Percentiles rank a stretch among this genome's conserved stretches.
Evolutionary conservation across 2,329 filamentous ascomycete genomes (phyloP).

Genomic region (Septoria petroselini): DNA sequence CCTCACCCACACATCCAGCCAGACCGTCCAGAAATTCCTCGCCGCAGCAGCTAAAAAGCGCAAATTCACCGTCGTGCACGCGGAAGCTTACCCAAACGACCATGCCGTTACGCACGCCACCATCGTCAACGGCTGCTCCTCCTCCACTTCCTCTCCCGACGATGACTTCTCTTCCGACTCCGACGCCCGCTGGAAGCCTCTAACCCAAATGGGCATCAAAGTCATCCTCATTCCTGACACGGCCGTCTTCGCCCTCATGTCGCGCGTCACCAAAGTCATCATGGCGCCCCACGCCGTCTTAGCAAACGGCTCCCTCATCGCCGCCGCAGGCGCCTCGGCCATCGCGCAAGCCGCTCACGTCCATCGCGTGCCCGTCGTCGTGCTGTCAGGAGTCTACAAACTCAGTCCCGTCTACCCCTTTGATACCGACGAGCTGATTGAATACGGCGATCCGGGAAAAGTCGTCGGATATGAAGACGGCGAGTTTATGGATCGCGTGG

Average conservation of each 20-base stretch:
- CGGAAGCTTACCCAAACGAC: slow-evolving; percentile 69
- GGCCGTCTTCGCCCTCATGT: slow-evolving; percentile 89
- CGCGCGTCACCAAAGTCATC: slow-evolving; percentile 91
- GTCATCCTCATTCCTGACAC: slow-evolving; percentile 82
- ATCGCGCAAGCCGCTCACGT: slow-evolving; percentile 82
- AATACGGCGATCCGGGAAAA: slow-evolving; percentile 77
- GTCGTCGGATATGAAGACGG: slow-evolving; percentile 78
- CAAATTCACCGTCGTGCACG: slow-evolving; percentile 86
- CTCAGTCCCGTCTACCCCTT: slow-evolving; percentile 86
- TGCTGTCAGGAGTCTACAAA: slow-evolving; percentile 89
- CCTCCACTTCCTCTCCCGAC: too few relatives aligned
- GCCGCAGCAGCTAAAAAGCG: slow-evolving; percentile 82
- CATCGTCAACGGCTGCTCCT: slow-evolving; percentile 55
- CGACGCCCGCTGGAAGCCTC: slow-evolving; percentile 66
- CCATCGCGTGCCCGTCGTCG: slow-evolving; percentile 79
- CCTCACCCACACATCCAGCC: slow-evolving; percentile 80
- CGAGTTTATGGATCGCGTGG: slow-evolving; percentile 70
- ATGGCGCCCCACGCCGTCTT: slow-evolving; percentile 83
- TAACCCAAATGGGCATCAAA: slow-evolving; percentile 72
- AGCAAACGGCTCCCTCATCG: slow-evolving; percentile 81
- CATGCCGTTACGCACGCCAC: slow-evolving; percentile 61
- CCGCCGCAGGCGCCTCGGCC: slow-evolving; percentile 76
- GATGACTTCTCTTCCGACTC: slow-evolving; percentile 52
- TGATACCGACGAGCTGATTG: slow-evolving; percentile 75
- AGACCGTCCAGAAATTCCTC: slow-evolving; percentile 85